A percentile compares a stretch with the other conserved stretches of the same genome.
phyloP scores from a whole-genome alignment of 148 eudicot species.

The Chenopodium quinoa region DNA sequence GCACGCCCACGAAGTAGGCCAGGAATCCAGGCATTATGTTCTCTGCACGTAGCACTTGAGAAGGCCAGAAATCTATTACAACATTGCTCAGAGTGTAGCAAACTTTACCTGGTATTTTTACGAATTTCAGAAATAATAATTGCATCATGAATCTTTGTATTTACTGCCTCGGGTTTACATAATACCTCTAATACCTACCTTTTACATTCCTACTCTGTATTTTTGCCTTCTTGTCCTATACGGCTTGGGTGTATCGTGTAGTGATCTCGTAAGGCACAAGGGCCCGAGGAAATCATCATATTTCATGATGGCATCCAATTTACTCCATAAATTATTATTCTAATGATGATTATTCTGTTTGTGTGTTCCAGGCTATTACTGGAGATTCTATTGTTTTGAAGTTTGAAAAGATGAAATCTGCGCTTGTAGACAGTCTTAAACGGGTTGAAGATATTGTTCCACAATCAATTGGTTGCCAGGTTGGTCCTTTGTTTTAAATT shows the following conservation, averaged over 20 bases:
- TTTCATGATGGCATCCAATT: neutral
- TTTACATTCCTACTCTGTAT: neutral
- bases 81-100: slow-evolving; percentile 91
- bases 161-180: neutral
- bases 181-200: neutral
- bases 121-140: neutral
- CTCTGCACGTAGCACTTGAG: slow-evolving; percentile 88
- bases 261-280: neutral
- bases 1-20: slow-evolving; percentile 91
- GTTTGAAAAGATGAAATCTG: slow-evolving; percentile 84
- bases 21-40: slow-evolving; percentile 93
- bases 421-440: slow-evolving; percentile 73
- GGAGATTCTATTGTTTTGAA: slow-evolving; percentile 87
- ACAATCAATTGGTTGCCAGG: slow-evolving; percentile 84
- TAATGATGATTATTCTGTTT: slow-evolving; percentile 16
- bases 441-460: slow-evolving; percentile 93
- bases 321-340: neutral
- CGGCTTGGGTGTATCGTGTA: neutral
- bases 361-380: slow-evolving; percentile 75
- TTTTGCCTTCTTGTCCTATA: neutral
- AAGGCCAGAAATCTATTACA: slow-evolving; percentile 83
- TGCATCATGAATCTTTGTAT: neutral
- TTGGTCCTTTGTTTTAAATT: slow-evolving; percentile 27
- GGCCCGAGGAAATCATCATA: neutral
- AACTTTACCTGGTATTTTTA: slow-evolving; percentile 79